Base-by-base conservation (phyloP, 148 eudicot genomes). In the Heliosperma pusillum region DNA sequence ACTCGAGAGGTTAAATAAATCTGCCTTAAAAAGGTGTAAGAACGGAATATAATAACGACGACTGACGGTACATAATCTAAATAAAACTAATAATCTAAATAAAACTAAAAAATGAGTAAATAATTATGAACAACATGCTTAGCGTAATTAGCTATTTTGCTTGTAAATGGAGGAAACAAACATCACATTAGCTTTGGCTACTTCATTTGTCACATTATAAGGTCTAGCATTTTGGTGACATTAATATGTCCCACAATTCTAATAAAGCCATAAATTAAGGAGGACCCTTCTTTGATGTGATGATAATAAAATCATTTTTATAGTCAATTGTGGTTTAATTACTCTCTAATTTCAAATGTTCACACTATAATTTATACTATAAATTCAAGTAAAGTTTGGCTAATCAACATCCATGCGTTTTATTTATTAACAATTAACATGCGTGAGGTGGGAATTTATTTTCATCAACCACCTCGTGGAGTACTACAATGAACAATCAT, bases 401-500 rank as follows among this genome's bases (percentile, higher is more conserved):
- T 57, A 29, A 68, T 67, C 77, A 79, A 73, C 24, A 26, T 24
- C 70, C 20, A 9, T 27, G 33, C 55, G 29, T 21, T 26, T 53
- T 27, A 57, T 45, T 70, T 44, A 57, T 45, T 70, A 70, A 22
- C n/a, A 42, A 42, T 7, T 30, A 47, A 36, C 58, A 72, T 69
- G 73, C 83, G 80, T 80, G 83, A 72, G 76, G 80, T 80, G 47
- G 76, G 80, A 66, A 75, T 59, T 55, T 40, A n/a, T 80, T 63
- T 15, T 44, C 63, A 76, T 76, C 80, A 80, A 76, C 79, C 80
- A 76, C 69, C 76, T 76, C 79, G 79, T 80, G 80, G 83, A 76
- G 79, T 71, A 57, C 75, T 76, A 72, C 53, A 72, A 80, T 80
- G 80, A 80, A 76, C 53, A 66, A 80, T 80, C 83, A 80, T 80